phyloP scores from a whole-genome alignment of 208 protist genomes.

The Porcisia hertigi region DNA sequence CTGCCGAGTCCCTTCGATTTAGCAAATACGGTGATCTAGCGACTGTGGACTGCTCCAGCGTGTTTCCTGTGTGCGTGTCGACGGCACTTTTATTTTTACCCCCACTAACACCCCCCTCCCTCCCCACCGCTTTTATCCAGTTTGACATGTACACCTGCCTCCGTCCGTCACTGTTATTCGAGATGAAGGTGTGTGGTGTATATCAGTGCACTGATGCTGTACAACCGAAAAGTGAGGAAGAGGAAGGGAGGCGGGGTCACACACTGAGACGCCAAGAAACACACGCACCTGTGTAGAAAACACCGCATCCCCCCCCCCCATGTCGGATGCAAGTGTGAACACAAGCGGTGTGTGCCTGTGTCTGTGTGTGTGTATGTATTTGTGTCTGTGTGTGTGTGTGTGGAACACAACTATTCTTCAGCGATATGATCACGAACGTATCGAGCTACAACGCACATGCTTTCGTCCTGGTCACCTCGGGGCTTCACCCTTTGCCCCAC shows the following conservation, averaged over 20 bases:
- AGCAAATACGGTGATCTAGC: conserved; percentile 25
- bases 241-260: neutral
- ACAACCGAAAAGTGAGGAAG: neutral
- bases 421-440: neutral
- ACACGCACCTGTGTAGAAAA: neutral
- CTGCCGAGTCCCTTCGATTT: conserved; percentile 35
- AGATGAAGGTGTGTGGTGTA: conserved; percentile 11
- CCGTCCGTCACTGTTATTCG: conserved; percentile 22
- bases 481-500: neutral
- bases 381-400: neutral
- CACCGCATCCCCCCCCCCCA: neutral
- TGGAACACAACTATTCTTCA: neutral
- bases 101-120: too few relatives aligned
- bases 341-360: neutral
- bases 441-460: neutral
- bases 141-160: conserved; percentile 29
- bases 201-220: neutral
- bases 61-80: conserved; percentile 4
- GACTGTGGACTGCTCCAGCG: conserved; percentile 6
- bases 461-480: neutral
- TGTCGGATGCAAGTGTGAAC: neutral
- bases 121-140: conserved; percentile 12
- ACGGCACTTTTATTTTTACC: too few relatives aligned
- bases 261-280: neutral
- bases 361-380: too few relatives aligned